Evolutionary conservation across 1,284 basidiomycete species (phyloP).

Genomic region (Lentinus polychrous): DNA sequence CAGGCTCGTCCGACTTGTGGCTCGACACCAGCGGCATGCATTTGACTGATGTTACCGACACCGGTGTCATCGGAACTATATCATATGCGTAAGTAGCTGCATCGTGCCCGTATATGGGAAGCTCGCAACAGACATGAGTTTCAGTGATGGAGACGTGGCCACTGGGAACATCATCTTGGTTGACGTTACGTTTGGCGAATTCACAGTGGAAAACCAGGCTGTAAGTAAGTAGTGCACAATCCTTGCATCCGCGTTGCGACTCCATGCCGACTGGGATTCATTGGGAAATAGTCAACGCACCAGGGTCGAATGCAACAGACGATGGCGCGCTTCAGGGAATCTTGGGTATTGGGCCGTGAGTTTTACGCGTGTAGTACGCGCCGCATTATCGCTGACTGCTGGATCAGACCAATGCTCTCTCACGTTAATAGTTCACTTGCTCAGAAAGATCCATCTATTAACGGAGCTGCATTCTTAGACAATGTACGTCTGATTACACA

Average conservation of each 20-base stretch:
- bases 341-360: conserved; percentile 7
- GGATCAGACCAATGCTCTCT: conserved; percentile 5
- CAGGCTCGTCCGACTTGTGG: conserved; percentile 6
- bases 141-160: background rate
- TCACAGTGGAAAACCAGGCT: conserved; percentile 16
- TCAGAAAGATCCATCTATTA: conserved; percentile 2
- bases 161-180: conserved; percentile 6
- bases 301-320: conserved; percentile 13
- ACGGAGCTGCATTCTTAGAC: conserved; percentile 13
- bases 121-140: background rate
- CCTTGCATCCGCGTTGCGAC: too few species aligned
- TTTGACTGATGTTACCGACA: background rate
- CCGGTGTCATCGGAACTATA: background rate
- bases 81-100: conserved; percentile 1
- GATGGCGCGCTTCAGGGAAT: background rate
- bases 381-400: background rate
- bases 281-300: conserved; percentile 14
- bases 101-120: background rate
- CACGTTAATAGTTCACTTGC: conserved; percentile 3
- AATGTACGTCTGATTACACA: conserved; percentile 11
- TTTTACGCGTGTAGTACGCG: background rate
- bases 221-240: conserved; percentile 20
- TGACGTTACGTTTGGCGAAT: conserved; percentile 16
- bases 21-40: background rate
- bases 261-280: too few species aligned